Base-by-base conservation (phyloP, 1,284 basidiomycete genomes). In the Leccinum fuscescens region DNA sequence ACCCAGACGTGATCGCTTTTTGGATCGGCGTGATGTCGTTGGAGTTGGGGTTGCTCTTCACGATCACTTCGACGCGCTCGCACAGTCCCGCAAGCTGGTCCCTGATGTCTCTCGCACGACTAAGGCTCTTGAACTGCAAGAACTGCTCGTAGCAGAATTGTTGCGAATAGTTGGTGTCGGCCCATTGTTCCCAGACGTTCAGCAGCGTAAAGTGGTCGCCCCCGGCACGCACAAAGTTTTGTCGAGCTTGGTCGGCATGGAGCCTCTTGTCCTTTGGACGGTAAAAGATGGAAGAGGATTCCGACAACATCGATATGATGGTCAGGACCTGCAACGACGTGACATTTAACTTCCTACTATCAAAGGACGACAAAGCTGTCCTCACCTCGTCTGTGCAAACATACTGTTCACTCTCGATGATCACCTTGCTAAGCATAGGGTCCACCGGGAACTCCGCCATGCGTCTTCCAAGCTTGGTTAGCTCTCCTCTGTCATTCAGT, bases 371-470 rank as follows among this genome's bases (percentile, higher is more conserved):
- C 33, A 31, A 37, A 37, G 31, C 59, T 33, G 22, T 44, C 5
- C 80, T 62, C 69, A 93, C 93, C 82, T 99, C 96, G 69, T 98
- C 96, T 0, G 96, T 98, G 74, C 96, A 98, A n/a, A 83, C 80
- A 77, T 94, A 98, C 64, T 90, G 84, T 74, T 98, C 97, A 69
- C 93, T 96, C 42, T 94, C 92, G 63, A 99, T 94, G 71, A 99
- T 97, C 2, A 92, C 88, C 76, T 98, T 98, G 46, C 92, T 94
- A 67, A 99, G 79, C 90, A 98, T 98, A 3, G 97, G 97, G 70
- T 99, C 97, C 42, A 98, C 93, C 5, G 96, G 96, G 77, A 99
- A 99, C 74, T 99, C 97, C 4, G 96, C 96, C 97, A 99, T 99
- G 54, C 95, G 80, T 59, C 97, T 82, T 1, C 97, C 97, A 24